These are phyloP conservation scores for Phytophthora brassicae DNA, from an alignment of 352 stramenopile species.

Conservation along the genomic window DNA sequence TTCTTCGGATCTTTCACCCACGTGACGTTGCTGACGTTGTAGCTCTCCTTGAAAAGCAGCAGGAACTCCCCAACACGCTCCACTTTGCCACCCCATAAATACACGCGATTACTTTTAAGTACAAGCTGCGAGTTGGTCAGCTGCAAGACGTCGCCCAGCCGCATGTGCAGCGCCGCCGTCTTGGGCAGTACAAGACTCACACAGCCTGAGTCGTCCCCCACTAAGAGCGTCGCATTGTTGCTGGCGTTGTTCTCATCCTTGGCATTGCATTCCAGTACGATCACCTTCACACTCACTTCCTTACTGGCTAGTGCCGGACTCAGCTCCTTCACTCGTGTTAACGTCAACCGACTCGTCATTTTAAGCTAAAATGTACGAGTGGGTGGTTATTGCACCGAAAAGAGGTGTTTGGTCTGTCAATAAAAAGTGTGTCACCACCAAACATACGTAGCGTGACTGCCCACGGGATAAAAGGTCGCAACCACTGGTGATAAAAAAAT, in stretches of 20 bases:
- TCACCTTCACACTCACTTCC: conserved; percentile 73
- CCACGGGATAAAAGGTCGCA: too few species aligned
- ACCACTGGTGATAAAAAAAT: too few species aligned
- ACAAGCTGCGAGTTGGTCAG: conserved; percentile 69
- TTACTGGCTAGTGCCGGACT: conserved; percentile 55
- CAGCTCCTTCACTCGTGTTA: conserved; percentile 77
- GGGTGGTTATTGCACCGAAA: too few species aligned
- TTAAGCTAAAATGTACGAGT: conserved; percentile 1
- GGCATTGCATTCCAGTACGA: conserved; percentile 82
- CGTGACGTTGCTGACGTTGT: conserved; percentile 81
- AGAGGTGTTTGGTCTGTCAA: too few species aligned
- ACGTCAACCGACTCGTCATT: conserved; percentile 48
- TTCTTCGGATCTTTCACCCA: conserved; percentile 84
- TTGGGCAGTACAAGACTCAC: conserved; percentile 82
- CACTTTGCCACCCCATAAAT: conserved; percentile 79
- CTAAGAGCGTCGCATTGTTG: conserved; percentile 79
- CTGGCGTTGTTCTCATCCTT: conserved; percentile 78
- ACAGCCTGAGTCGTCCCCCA: conserved; percentile 82
- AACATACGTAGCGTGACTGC: too few species aligned
- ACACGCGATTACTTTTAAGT: conserved; percentile 77
- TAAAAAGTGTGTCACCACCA: too few species aligned
- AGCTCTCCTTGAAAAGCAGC: conserved; percentile 83
- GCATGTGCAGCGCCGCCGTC: conserved; percentile 62
- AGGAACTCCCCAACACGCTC: conserved; percentile 86
- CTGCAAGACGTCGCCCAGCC: conserved; percentile 75